These are phyloP conservation scores for Phytophthora crassamura DNA, from an alignment of 352 stramenopile species.

Conservation along the genomic window DNA sequence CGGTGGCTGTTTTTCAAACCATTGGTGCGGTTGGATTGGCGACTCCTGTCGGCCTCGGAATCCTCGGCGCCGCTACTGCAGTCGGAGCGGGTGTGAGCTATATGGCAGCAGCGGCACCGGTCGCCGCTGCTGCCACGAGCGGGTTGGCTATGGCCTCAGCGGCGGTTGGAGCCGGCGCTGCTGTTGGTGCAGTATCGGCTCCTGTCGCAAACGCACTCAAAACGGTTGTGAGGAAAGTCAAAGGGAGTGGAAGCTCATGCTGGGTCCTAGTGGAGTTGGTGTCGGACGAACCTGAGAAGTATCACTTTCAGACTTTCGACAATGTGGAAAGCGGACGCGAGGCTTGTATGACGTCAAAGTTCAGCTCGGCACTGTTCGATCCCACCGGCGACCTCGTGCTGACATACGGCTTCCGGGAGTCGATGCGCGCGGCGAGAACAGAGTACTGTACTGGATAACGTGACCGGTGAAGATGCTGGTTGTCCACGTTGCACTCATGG, in stretches of 20 bases:
- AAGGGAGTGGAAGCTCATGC: not conserved
- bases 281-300: not conserved
- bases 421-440: too few species aligned
- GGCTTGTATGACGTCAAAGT: not conserved
- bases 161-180: not conserved
- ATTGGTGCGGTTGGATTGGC: slow-evolving; percentile 27
- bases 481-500: too few species aligned
- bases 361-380: not conserved
- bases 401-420: not conserved
- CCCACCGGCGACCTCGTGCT: not conserved
- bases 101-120: not conserved
- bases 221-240: not conserved
- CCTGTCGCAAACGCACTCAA: not conserved
- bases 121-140: not conserved
- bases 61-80: not conserved
- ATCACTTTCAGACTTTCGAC: not conserved
- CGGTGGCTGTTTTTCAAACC: slow-evolving; percentile 47
- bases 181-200: not conserved
- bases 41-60: slow-evolving; percentile 1
- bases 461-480: too few species aligned
- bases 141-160: not conserved
- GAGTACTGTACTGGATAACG: too few species aligned
- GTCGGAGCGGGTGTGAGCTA: not conserved
- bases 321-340: not conserved
- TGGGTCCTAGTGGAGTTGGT: not conserved